Evolutionary conservation across 371 early-diverging fungal species (phyloP), one percentile per base, ranked within the genome.

Genomic region (Lichtheimia ramosa): DNA sequence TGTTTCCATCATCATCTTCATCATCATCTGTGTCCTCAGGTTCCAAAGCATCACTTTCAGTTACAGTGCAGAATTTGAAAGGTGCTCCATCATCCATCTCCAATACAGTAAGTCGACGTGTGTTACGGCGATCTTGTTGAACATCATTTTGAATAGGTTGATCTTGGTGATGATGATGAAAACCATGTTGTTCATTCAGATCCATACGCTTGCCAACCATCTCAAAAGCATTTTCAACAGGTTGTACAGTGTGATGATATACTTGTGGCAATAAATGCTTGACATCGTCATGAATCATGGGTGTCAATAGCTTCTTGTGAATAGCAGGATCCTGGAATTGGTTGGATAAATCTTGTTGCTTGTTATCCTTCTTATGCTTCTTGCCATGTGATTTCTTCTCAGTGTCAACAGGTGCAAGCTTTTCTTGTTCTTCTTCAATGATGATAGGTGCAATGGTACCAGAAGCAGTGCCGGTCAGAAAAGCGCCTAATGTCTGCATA

Each of bases 201-300:
- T 58, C 59, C 51, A 58, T 23, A 21, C 28, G 50, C 6, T 58
- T 25, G 16, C 50, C 39, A 27, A 57, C 46, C 64, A 51, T 58
- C 18, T 50, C 64, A 48, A 59, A 42, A 5, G 39, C 28, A 20
- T 48, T 52, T 13, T 58, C 34, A n/a, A 48, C 42, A 18, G 21
- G 54, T 12, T 56, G 48, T 3, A 20, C 13, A 12, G 21, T 16
- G 43, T 52, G 59, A 3, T 53, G 64, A 43, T 85, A 85, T 3
- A 85, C 76, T 23, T 67, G 57, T 23, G 81, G 77, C 48, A 85
- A 63, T 52, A 85, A 51, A 39, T 78, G 77, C 27, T 74, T 74
- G 25, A 83, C 70, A 46, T 75, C 71, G 41, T 80, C 75, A 59
- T 82, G 77, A n/a, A 85, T 68, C 68, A 80, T 71, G 15, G 85